Evolutionary conservation across 1,284 basidiomycete genomes (phyloP), one percentile per base, ranked within the genome.

Genomic region (Moesziomyces parantarcticus): DNA sequence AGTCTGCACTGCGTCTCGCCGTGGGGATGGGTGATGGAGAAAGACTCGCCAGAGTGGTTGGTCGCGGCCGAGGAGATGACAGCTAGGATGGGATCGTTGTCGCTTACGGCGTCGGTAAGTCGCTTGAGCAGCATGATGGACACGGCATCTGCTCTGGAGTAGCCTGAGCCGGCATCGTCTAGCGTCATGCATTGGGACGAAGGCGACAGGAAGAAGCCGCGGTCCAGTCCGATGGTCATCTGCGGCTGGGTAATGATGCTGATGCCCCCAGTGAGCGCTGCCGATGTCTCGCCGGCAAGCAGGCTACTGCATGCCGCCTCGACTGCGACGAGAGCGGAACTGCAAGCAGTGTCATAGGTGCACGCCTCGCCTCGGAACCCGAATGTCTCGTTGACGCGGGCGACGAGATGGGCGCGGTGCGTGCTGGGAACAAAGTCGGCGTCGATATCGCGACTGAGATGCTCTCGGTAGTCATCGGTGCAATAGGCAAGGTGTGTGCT

Each of bases 21-120:
- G 39, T 76, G 66, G 3, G 75, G 75, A 51, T 76, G 75, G 3
- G 75, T 76, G 58, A 76, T 76, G 36, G 70, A 74, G 50, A 65
- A 63, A 20, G 66, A 69, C 26, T 76, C 67, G 39, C 75, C 75
- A 1, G 66, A 70, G 39, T 76, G 75, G 36, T 76, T 76, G 29
- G 75, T 74, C 1, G 67, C 66, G 5, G 70, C 70, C 1, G 75
- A 69, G 14, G 55, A 68, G 42, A 76, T 67, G 23, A 67, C 49
- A 0, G 59, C 75, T n/a, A 70, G 25, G 23, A 76, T 62, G 25
- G 63, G 61, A 36, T 76, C 71, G n/a, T 67, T 63, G 23, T 76
- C 71, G 4, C 58, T 44, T 0, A 74, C 55, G 8, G 75, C 75
- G 45, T 76, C 75, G 9, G 59, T 29, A 10, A 76, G 43, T 5